phyloP scores from a whole-genome alignment of 495 filamentous ascomycete genomes.

The Hamigera avellanea region DNA sequence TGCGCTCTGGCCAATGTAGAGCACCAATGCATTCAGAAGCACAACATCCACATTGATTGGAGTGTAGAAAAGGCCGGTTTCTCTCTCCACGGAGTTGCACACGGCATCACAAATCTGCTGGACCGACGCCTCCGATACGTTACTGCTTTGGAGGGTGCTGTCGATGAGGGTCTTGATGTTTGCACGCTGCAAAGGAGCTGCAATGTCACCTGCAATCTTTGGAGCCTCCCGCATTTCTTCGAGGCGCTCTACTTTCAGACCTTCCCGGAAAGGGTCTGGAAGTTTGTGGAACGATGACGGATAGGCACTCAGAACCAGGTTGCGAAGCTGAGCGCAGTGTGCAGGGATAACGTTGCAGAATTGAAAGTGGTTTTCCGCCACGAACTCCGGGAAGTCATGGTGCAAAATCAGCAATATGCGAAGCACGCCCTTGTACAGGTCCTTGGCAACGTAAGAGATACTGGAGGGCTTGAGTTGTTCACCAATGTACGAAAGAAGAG shows the following conservation, averaged over 20 bases:
- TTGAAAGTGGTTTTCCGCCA: conserved; percentile 74
- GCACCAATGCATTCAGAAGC: conserved; percentile 69
- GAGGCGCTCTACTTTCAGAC: conserved; percentile 69
- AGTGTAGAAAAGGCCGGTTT: conserved; percentile 46
- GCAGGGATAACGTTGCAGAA: conserved; percentile 78
- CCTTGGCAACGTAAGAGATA: conserved; percentile 59
- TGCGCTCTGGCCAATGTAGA: conserved; percentile 69
- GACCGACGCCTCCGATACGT: conserved; percentile 50
- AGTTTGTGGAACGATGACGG: conserved; percentile 64
- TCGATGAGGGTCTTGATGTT: conserved; percentile 62
- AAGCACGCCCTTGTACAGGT: conserved; percentile 72
- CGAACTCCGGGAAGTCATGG: conserved; percentile 90
- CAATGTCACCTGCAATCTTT: conserved; percentile 48
- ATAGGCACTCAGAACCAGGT: conserved; percentile 75
- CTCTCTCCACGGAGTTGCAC: conserved; percentile 37
- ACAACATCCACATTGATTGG: conserved; percentile 55
- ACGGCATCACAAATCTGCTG: conserved; percentile 59
- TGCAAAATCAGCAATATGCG: conserved; percentile 76
- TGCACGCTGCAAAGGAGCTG: conserved; percentile 42
- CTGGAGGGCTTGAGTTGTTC: conserved; percentile 65
- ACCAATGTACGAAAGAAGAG: conserved; percentile 62
- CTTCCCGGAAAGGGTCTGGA: conserved; percentile 69
- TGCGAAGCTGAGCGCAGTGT: conserved; percentile 80
- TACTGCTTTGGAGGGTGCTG: conserved; percentile 45
- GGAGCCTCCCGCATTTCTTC: conserved; percentile 64